phyloP scores from a whole-genome alignment of 176 grass and related monocot genomes.

The Tillandsia fasciculata region DNA sequence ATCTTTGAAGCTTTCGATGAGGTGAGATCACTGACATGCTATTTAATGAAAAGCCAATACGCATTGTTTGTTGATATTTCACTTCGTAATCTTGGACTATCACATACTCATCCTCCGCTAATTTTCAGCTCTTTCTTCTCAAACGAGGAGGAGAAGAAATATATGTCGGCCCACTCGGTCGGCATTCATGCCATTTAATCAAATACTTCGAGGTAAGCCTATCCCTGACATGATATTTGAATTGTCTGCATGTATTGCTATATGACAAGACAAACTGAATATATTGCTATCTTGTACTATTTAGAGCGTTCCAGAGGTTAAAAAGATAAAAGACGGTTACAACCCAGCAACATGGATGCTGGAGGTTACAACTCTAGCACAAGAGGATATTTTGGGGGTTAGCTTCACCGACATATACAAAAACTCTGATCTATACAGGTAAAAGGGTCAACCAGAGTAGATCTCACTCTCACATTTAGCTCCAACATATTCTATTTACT shows the following conservation, averaged over 20 bases:
- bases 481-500: neutral
- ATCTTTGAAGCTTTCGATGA: constrained; percentile 64
- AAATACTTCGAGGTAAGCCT: constrained; percentile 62
- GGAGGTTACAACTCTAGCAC: constrained; percentile 48
- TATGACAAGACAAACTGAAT: neutral
- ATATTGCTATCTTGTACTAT: constrained; percentile 17
- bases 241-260: neutral
- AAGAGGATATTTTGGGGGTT: constrained; percentile 49
- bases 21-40: constrained; percentile 25
- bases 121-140: constrained; percentile 54
- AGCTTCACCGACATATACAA: constrained; percentile 60
- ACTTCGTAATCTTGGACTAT: neutral
- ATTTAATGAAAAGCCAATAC: neutral
- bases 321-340: constrained; percentile 52
- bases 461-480: too few relatives aligned
- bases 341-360: constrained; percentile 95
- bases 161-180: constrained; percentile 62
- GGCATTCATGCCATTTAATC: constrained; percentile 53
- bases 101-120: constrained; percentile 12
- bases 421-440: constrained; percentile 51
- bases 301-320: constrained; percentile 54
- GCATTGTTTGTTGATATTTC: constrained; percentile 2
- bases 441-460: constrained; percentile 14
- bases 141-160: constrained; percentile 86
- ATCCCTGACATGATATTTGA: constrained; percentile 15